phyloP scores from a whole-genome alignment of 2,329 filamentous ascomycete genomes.

The Colletotrichum limetticola region DNA sequence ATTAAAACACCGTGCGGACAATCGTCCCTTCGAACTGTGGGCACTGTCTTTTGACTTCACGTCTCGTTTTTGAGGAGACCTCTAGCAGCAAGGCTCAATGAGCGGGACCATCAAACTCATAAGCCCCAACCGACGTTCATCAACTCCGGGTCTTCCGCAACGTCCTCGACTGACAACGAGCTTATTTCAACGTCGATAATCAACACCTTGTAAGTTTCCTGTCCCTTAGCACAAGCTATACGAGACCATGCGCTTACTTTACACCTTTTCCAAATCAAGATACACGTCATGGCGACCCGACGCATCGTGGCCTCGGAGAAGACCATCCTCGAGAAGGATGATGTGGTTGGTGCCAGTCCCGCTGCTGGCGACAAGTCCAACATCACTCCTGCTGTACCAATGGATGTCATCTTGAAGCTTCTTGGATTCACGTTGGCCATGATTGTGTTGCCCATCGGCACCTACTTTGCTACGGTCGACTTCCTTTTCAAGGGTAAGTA shows the following conservation, averaged over 20 bases:
- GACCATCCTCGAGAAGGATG: constrained; percentile 71
- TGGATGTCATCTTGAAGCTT: constrained; percentile 90
- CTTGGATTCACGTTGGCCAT: constrained; percentile 92
- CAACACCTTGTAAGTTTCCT: neutral
- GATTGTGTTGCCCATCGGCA: constrained; percentile 86
- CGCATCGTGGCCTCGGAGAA: constrained; percentile 74
- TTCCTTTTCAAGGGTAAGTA: constrained; percentile 79
- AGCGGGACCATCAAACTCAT: constrained; percentile 6
- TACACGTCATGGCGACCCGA: constrained; percentile 73
- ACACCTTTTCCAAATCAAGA: neutral
- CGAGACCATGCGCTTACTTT: neutral
- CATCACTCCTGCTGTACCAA: constrained; percentile 85
- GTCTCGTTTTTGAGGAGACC: constrained; percentile 8
- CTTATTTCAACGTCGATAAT: neutral
- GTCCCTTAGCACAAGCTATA: no score
- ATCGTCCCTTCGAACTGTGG: neutral
- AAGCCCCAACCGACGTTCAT: neutral
- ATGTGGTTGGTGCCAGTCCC: constrained; percentile 51
- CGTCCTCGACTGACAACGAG: neutral
- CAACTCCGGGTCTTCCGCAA: neutral
- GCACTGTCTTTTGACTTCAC: constrained; percentile 23
- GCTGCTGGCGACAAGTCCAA: constrained; percentile 69
- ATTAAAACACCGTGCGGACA: constrained; percentile 19
- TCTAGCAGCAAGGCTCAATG: neutral
- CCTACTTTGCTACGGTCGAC: constrained; percentile 86